Base-by-base conservation (phyloP, 352 stramenopile genomes). In the Pythium guiyangense region DNA sequence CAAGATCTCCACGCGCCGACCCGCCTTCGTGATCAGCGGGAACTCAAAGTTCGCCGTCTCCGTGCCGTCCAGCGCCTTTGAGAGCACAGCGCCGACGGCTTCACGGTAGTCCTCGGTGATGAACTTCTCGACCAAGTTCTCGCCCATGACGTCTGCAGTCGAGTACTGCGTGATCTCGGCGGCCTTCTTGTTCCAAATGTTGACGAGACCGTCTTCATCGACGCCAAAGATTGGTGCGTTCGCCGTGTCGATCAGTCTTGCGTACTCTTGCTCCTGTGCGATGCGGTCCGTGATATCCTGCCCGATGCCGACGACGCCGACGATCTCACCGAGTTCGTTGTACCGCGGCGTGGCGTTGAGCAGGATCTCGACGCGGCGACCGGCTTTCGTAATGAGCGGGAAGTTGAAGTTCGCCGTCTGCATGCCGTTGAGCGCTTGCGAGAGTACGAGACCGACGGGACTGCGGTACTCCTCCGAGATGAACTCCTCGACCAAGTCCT, bases 401-500 rank as follows among this genome's bases (percentile, higher is more conserved):
- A 95, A 89, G 52, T 96, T 84, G 57, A 94, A 96, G 54, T 96
- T 92, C 18, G 84, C 79, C 2, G 79, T 88, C 49, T 93, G 80
- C 0, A 57, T 58, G 0, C 84, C 85, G 20, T 69, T 49, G 0
- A 92, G 64, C 2, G 82, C 80, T 60, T 90, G 79, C 0, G 67
- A 77, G 0, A 94, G 52, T 11, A 94, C 84, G 29, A 60, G 62
- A 0, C 66, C 60, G 0, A 94, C 84, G 25, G 71, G 75, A 17
- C 86, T 64, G 14, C 78, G 74, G 47, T 93, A 88, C 34, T 95
- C 75, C 49, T 83, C 66, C 1, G 76, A 85, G 54, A 98, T 97
- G 54, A 97, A 97, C 52, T 93, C 85, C 37, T 97, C 72, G 8
- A 98, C 88, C 5, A 98, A 60, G 2, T 93, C 79, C 56, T 90